These are phyloP conservation scores for barrel medic (Medicago truncatula) DNA, from an alignment of 306 rosid genomes.

Conservation along the genomic window MtrunA17r5.0-ANR NC_053044.1:56144001-56144500, in stretches of 20 bases:
- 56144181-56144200: constrained; percentile 62
- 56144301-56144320: constrained; percentile 59
- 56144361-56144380: constrained; percentile 73
- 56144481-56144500: constrained; percentile 61
- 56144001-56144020: constrained; percentile 54
- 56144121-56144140: constrained; percentile 59
- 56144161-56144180: constrained; percentile 55
- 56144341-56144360: constrained; percentile 42
- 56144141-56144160: constrained; percentile 55
- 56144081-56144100: constrained; percentile 56
- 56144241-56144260: constrained; percentile 65
- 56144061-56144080: constrained; percentile 70
- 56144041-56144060: constrained; percentile 56
- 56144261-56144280: constrained; percentile 66
- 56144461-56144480: constrained; percentile 62
- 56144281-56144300: constrained; percentile 54
- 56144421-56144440: constrained; percentile 74
- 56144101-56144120: constrained; percentile 49
- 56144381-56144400: constrained; percentile 60
- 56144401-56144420: constrained; percentile 71
- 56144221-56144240: constrained; percentile 61
- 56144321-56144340: constrained; percentile 46
- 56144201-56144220: constrained; percentile 57
- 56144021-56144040: constrained; percentile 62
- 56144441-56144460: constrained; percentile 74